These are phyloP conservation scores for Syzygium oleosum DNA, from an alignment of 345 rosid genomes.

Conservation along the genomic window DNA sequence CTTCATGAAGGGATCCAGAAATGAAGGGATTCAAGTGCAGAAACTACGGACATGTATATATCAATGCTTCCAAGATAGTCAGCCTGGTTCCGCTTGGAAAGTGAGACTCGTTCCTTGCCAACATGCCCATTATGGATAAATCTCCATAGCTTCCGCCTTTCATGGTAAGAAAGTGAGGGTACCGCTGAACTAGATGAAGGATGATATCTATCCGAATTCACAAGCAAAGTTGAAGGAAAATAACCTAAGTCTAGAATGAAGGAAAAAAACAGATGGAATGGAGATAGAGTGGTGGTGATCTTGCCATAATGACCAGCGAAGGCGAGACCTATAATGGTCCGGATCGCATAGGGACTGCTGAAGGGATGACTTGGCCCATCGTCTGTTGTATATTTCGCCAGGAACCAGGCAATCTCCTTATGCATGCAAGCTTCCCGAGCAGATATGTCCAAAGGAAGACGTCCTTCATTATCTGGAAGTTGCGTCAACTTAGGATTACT, in stretches of 20 bases:
- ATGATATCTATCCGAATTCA: neutral
- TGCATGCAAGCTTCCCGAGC: neutral
- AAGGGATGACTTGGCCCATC: neutral
- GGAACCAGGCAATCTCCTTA: neutral
- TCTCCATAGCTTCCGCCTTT: accelerated
- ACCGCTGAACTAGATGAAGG: neutral
- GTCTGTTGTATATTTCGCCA: neutral
- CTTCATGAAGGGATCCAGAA: no score
- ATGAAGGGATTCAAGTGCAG: no score
- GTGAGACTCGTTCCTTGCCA: accelerated
- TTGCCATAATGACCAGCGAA: neutral
- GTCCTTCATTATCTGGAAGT: neutral
- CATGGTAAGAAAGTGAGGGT: neutral
- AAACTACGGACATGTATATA: no score
- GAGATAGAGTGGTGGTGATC: neutral
- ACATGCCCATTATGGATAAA: accelerated
- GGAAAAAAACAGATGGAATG: neutral
- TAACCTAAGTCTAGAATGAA: neutral
- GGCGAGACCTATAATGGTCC: neutral
- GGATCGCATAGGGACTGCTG: neutral
- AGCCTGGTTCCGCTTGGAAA: no score
- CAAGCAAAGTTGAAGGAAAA: neutral
- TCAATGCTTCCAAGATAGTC: no score
- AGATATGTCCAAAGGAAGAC: neutral
- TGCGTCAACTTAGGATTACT: neutral